phyloP scores from a whole-genome alignment of 305 asterid genomes.

The Nicotiana rustica region DNA sequence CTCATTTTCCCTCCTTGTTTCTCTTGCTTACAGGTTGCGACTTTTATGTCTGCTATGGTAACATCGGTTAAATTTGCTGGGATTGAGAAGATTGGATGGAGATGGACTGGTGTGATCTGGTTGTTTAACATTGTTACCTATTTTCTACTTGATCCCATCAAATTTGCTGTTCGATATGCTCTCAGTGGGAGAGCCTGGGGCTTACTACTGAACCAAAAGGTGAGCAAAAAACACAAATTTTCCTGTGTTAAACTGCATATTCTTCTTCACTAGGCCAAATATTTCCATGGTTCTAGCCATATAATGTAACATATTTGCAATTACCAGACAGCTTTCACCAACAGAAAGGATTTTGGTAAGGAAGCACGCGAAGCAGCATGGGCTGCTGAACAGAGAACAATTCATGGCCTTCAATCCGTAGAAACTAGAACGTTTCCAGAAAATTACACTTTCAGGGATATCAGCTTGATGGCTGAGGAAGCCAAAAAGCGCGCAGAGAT shows the following conservation, averaged over 20 bases:
- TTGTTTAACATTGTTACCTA: constrained; percentile 71
- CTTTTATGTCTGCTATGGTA: constrained; percentile 79
- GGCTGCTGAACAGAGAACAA: constrained; percentile 65
- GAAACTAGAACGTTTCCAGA: constrained; percentile 48
- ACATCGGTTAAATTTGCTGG: constrained; percentile 71
- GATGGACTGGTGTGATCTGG: constrained; percentile 94
- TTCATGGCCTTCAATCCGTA: constrained; percentile 55
- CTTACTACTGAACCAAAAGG: constrained; percentile 41
- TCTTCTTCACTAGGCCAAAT: not conserved
- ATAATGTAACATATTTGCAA: not conserved
- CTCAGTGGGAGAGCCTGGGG: constrained; percentile 92
- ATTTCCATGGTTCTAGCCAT: not conserved
- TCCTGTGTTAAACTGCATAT: not conserved
- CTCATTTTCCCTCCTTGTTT: not conserved
- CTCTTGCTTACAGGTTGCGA: constrained; percentile 65
- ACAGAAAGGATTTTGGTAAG: constrained; percentile 66
- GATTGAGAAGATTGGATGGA: constrained; percentile 84
- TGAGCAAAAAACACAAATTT: not conserved
- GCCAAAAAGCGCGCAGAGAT: constrained; percentile 70
- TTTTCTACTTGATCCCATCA: constrained; percentile 75
- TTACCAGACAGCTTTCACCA: constrained; percentile 63
- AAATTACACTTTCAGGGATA: constrained; percentile 52
- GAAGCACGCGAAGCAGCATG: constrained; percentile 62
- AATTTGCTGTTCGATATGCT: constrained; percentile 78
- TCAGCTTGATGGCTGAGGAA: constrained; percentile 67